Conservation (phyloP, 352 stramenopile genomes). For the Phytophthora syringae region DNA sequence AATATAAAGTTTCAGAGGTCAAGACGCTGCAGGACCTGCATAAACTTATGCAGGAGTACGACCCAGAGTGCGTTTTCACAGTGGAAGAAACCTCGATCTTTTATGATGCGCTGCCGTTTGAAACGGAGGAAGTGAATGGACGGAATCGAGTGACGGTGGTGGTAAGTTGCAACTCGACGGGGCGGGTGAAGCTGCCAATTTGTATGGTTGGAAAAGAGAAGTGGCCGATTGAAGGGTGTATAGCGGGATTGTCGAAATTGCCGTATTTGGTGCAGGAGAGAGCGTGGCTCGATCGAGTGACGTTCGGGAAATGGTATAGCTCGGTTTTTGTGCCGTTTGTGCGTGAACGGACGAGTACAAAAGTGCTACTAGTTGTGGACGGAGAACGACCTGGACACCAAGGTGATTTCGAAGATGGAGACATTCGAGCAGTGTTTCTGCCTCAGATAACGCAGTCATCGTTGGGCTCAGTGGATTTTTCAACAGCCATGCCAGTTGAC, state of each 20-base stretch:
- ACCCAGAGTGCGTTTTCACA: slow-evolving; percentile 38
- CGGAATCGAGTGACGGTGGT: slow-evolving; percentile 28
- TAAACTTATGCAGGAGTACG: slow-evolving; percentile 30
- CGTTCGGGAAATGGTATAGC: slow-evolving; percentile 36
- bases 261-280: slow-evolving; percentile 33
- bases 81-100: slow-evolving; percentile 39
- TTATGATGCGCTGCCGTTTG: slow-evolving; percentile 34
- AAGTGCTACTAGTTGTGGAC: slow-evolving; percentile 36
- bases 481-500: background rate
- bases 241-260: background rate
- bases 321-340: slow-evolving; percentile 34
- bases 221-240: slow-evolving; percentile 2
- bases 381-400: slow-evolving; percentile 32
- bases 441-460: slow-evolving; percentile 1
- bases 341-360: slow-evolving; percentile 24
- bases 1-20: slow-evolving; percentile 8
- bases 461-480: background rate
- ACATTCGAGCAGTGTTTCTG: slow-evolving; percentile 27
- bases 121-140: background rate
- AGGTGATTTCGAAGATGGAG: slow-evolving; percentile 36
- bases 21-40: slow-evolving; percentile 27
- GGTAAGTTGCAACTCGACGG: slow-evolving; percentile 37
- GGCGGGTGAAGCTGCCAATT: slow-evolving; percentile 18
- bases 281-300: slow-evolving; percentile 37
- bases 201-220: slow-evolving; percentile 29